Conservation (phyloP, 2,329 filamentous ascomycete species). For the Fusarium heterosporum region DNA sequence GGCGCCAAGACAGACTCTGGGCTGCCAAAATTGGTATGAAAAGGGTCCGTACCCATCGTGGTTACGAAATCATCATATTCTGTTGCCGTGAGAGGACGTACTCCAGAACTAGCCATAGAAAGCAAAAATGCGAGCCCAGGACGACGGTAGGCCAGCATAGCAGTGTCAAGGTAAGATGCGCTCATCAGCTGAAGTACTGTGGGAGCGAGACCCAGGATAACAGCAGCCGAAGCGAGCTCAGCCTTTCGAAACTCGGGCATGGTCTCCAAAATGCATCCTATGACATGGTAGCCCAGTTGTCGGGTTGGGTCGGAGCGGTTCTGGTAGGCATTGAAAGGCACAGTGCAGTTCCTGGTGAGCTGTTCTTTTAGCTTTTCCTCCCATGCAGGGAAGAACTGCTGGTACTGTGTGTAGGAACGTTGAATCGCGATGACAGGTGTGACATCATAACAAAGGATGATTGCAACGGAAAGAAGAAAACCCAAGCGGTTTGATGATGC, state of each 20-base stretch:
- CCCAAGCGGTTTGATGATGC: not conserved
- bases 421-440: not conserved
- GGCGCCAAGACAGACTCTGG: not conserved
- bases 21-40: conserved; percentile 1
- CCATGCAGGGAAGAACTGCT: conserved; percentile 41
- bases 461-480: not conserved
- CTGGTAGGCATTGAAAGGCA: not conserved
- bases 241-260: conserved; percentile 43
- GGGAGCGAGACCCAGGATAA: conserved; percentile 41
- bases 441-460: not conserved
- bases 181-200: conserved; percentile 34
- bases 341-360: conserved; percentile 4
- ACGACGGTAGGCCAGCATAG: conserved; percentile 32
- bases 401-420: conserved; percentile 24
- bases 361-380: conserved; percentile 3
- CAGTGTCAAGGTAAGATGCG: conserved; percentile 37
- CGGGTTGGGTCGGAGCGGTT: not conserved
- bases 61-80: conserved; percentile 18
- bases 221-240: conserved; percentile 38
- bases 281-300: conserved; percentile 19
- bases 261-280: conserved; percentile 35
- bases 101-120: conserved; percentile 28
- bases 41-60: conserved; percentile 9
- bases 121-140: conserved; percentile 38
- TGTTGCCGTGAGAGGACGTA: conserved; percentile 12